phyloP scores from a whole-genome alignment of 306 rosid species.

The Pyrus betulifolia region DNA sequence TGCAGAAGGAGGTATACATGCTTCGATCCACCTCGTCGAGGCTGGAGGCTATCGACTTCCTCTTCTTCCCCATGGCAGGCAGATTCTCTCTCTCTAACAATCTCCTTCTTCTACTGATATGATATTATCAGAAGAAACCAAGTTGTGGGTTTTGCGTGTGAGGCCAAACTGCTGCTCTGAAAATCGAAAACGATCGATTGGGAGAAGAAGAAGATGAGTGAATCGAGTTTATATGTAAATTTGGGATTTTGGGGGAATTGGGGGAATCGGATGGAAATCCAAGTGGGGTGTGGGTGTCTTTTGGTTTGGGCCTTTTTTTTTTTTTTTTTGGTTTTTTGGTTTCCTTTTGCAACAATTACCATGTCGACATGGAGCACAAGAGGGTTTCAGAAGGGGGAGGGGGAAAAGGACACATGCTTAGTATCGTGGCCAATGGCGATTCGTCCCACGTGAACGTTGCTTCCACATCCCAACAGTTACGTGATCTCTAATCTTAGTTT shows the following conservation, averaged over 20 bases:
- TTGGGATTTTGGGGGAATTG: background rate
- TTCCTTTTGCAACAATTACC: background rate
- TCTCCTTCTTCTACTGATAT: background rate
- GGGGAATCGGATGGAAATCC: background rate
- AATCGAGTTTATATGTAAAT: background rate
- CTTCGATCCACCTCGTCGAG: slow-evolving; percentile 95
- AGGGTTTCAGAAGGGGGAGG: background rate
- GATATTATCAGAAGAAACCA: background rate
- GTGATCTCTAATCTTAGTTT: background rate
- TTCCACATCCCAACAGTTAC: background rate
- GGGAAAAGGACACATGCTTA: background rate
- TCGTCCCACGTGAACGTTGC: slow-evolving; percentile 10
- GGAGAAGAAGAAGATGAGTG: background rate
- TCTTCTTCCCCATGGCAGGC: slow-evolving; percentile 44
- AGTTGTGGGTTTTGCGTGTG: background rate
- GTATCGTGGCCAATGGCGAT: background rate
- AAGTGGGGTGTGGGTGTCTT: background rate
- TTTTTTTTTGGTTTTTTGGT: background rate
- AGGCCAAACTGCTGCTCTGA: background rate
- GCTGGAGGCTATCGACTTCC: slow-evolving; percentile 64
- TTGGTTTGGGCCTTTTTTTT: background rate
- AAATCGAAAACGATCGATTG: background rate
- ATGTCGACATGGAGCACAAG: background rate
- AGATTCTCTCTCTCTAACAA: background rate
- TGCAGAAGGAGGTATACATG: slow-evolving; percentile 88